Base-by-base conservation (phyloP, 768 basidiomycete genomes). In the Xanthoconium purpureum region DNA sequence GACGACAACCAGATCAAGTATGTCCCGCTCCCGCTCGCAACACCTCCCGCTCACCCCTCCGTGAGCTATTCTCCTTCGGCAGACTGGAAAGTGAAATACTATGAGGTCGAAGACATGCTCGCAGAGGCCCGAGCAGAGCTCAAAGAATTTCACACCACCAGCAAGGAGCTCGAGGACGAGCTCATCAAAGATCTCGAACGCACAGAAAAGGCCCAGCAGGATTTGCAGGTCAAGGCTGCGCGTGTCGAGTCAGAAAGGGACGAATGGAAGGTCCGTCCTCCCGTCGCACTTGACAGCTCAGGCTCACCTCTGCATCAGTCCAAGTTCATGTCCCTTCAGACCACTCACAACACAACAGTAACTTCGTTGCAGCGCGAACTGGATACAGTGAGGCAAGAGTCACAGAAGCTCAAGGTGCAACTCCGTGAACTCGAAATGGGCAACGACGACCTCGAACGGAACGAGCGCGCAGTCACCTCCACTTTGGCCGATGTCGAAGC, bases 361-460 rank as follows among this genome's bases (percentile, higher is more conserved):
- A 85, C 89, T 2, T 93, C 93, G 51, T 82, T 99, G 60, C 96
- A 98, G 72, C 87, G 91, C 55, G 91, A 98, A 73, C 78, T 95
- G 44, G 94, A 96, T 65, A 84, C 82, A 54, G 78, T 91, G 37
- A 82, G 92, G 54, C 84, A 89, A 66, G 85, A 88, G 57, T 80
- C 87, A 59, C 88, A 88, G 66, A 77, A 78, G 48, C 72, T 82
- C 58, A 89, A 89, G 72, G 75, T 88, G 20, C 85, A 89, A 66
- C 74, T 94, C 17, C 83, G 91, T 20, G 92, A 98, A 71, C 78
- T 97, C 32, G 96, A 98, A 74, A 89, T 98, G 84, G 96, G 96
- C 46, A 98, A 97, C 66, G 97, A 99, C 66, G 95, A 98, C 74
- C 78, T 99, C 55, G 97, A 98, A 70, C 81, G 94, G 59, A 95